Percentiles rank a stretch among this genome's conserved stretches.
Evolutionary conservation across 1,139 yeast genomes (phyloP).

Genomic region (Geotrichum siamense): DNA sequence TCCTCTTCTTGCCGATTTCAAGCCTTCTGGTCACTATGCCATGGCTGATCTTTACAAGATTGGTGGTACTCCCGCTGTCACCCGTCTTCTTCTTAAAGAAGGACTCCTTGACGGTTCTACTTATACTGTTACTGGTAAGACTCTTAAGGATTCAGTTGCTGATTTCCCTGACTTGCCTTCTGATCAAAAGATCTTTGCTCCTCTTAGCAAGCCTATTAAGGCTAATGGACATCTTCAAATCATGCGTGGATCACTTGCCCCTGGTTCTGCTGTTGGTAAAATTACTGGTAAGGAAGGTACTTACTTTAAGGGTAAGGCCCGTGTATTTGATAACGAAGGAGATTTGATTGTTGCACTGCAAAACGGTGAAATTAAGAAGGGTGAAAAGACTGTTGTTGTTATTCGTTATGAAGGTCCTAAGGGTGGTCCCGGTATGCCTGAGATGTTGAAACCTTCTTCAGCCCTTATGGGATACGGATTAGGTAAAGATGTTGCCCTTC

Average conservation of each 20-base stretch:
- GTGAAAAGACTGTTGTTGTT: constrained; percentile 91
- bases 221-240: constrained; percentile 90
- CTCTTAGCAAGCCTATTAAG: constrained; percentile 76
- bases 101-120: constrained; percentile 80
- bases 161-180: constrained; percentile 59
- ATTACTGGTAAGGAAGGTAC: constrained; percentile 99
- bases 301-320: constrained; percentile 84
- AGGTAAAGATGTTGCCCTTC: constrained; percentile 91
- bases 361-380: constrained; percentile 89
- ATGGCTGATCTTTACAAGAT: constrained; percentile 88
- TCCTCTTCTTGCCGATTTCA: constrained; percentile 91
- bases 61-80: constrained; percentile 97
- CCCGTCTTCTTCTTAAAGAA: constrained; percentile 76
- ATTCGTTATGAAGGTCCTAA: constrained; percentile 98
- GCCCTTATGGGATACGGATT: constrained; percentile 98
- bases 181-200: constrained; percentile 74
- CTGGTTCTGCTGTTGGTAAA: constrained; percentile 96
- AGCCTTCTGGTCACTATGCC: constrained; percentile 94
- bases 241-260: constrained; percentile 86
- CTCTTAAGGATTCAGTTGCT: constrained; percentile 73
- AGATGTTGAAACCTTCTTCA: constrained; percentile 95
- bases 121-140: constrained; percentile 89
- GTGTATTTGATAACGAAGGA: constrained; percentile 82
- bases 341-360: constrained; percentile 80
- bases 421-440: constrained; percentile 99